Conservation (phyloP, 352 stramenopile species). For the Pythium phragmiticola region DNA sequence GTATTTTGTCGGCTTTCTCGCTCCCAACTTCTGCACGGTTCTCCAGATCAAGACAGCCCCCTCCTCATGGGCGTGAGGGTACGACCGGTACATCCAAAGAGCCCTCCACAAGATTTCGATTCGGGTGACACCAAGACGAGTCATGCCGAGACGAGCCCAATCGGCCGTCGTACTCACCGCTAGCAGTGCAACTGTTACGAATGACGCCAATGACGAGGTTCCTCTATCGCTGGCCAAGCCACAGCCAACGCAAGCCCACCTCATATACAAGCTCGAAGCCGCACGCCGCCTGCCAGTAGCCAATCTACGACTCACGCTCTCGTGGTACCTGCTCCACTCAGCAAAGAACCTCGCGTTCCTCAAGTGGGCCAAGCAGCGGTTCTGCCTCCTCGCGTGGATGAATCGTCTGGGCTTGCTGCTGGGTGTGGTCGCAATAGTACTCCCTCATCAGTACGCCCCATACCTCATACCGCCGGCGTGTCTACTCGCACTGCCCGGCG, state of each 20-base stretch:
- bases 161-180: no score
- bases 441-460: not conserved
- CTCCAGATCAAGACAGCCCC: no score
- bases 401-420: conserved; percentile 17
- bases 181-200: no score
- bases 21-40: no score
- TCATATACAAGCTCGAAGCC: conserved; percentile 26
- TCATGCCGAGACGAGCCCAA: no score
- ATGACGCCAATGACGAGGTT: no score
- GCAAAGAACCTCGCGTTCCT: conserved; percentile 16
- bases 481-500: conserved; percentile 10
- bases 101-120: no score
- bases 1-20: no score
- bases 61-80: no score
- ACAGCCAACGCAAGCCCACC: not conserved
- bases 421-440: conserved; percentile 7
- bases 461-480: conserved; percentile 11
- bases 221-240: not conserved
- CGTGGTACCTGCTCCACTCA: conserved; percentile 11
- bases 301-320: conserved; percentile 23
- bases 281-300: conserved; percentile 17
- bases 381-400: conserved; percentile 6
- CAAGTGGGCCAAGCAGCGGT: conserved; percentile 24
- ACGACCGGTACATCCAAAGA: no score
- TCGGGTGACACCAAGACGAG: no score